Percentiles rank a stretch among this genome's conserved stretches.
Conservation (phyloP, 768 basidiomycete genomes). For the Suillus hirtellus region DNA sequence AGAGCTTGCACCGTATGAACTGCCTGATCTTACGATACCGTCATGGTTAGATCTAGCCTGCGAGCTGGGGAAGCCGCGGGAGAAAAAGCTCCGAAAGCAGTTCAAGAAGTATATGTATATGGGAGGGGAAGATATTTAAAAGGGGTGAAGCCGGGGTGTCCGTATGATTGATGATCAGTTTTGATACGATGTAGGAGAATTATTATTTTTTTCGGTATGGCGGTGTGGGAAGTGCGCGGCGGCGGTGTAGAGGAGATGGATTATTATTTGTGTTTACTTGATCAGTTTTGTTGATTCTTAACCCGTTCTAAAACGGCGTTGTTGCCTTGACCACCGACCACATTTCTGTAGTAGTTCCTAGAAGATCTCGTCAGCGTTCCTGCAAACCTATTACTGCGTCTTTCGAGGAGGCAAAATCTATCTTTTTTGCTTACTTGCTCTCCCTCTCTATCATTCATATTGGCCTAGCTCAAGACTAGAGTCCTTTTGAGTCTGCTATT, state of each 20-base stretch:
- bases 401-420: constrained; percentile 2
- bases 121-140: constrained; percentile 38
- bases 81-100: constrained; percentile 55
- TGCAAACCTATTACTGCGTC: constrained; percentile 16
- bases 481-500: neutral
- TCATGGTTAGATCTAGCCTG: constrained; percentile 72
- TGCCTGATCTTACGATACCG: constrained; percentile 77
- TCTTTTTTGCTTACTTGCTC: constrained; percentile 3
- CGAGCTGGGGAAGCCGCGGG: constrained; percentile 52
- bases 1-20: constrained; percentile 66
- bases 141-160: neutral
- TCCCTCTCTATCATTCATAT: constrained; percentile 2
- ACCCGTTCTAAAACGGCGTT: constrained; percentile 24
- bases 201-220: neutral
- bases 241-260: constrained; percentile 5
- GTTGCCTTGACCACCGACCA: constrained; percentile 58
- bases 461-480: constrained; percentile 3
- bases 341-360: constrained; percentile 27
- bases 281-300: constrained; percentile 7
- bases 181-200: neutral
- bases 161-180: neutral
- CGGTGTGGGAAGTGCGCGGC: constrained; percentile 8
- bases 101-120: constrained; percentile 80
- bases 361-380: constrained; percentile 34
- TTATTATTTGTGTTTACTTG: neutral